phyloP scores from a whole-genome alignment of 2,329 filamentous ascomycete genomes.

The Colletotrichum karsti region DNA sequence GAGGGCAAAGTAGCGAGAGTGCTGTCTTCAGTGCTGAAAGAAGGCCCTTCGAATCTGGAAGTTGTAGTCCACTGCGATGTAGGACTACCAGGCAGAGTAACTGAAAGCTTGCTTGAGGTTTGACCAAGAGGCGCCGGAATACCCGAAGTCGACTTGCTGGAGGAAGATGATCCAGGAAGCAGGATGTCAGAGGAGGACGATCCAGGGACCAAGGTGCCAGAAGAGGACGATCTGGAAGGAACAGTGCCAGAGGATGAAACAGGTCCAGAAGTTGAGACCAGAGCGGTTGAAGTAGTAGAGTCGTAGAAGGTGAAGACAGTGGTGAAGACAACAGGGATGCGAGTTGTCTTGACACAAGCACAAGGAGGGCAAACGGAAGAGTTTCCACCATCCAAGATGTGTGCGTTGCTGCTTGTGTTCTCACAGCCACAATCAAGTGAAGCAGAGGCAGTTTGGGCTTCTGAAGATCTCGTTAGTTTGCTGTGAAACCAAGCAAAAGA shows the following conservation, averaged over 20 bases:
- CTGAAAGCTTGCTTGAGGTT: too few relatives aligned
- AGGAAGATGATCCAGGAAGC: too few relatives aligned
- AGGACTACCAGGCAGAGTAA: too few relatives aligned
- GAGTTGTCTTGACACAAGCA: not conserved
- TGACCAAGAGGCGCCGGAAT: too few relatives aligned
- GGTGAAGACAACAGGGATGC: not conserved
- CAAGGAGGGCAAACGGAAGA: not conserved
- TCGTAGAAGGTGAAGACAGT: slow-evolving; percentile 8
- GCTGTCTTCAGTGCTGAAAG: too few relatives aligned
- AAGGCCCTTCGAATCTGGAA: too few relatives aligned
- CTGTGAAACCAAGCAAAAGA: too few relatives aligned
- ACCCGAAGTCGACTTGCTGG: too few relatives aligned
- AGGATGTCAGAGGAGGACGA: too few relatives aligned
- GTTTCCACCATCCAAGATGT: not conserved
- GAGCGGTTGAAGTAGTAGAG: not conserved
- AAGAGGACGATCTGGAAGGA: not conserved
- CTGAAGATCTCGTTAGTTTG: not conserved
- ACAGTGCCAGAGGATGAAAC: not conserved
- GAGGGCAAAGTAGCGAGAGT: too few relatives aligned
- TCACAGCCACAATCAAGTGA: not conserved
- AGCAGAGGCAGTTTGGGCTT: not conserved
- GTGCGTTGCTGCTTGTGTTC: not conserved
- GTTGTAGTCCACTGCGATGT: too few relatives aligned
- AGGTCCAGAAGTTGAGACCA: not conserved
- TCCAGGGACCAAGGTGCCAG: not conserved